Base-by-base conservation (phyloP, 768 basidiomycete genomes). In the Pleurotus ostreatus region DNA sequence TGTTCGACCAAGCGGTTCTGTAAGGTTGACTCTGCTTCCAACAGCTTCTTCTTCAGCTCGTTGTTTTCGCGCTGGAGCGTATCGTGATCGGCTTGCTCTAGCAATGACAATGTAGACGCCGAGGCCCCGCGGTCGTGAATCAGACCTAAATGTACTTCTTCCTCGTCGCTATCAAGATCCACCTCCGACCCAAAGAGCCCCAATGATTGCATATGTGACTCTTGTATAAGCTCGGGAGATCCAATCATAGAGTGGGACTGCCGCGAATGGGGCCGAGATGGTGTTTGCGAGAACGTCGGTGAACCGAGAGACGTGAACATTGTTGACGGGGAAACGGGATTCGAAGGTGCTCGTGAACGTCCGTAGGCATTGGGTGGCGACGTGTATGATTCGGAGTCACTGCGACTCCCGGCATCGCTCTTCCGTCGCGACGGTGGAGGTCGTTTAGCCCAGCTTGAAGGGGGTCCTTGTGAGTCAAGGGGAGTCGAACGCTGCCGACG, bases 371-470 rank as follows among this genome's bases (percentile, higher is more conserved):
- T 57, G 7, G 52, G 55, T 37, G 54, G 44, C 22, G 25, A 59
- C 34, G 53, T 39, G 61, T 80, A 49, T 43, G 89, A 90, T 77
- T 93, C 91, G 2, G 85, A 84, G 61, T 93, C 91, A 62, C 90
- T 92, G 25, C 78, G 72, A 58, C 78, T 79, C n/a, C 86, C 86
- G 8, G 87, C 88, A 61, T 89, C 81, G 58, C 90, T 92, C 71
- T 79, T 88, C 53, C 89, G 74, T 54, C 91, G 77, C 46, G 78
- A 71, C 5, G 86, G 84, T 12, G 89, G 88, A 13, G 75, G 71
- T 3, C 88, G 81, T 59, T 82, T 85, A 25, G 79, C 65, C 86
- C 89, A 92, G 61, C 87, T 91, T 2, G 90, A 90, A 0, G 91
- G 91, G 1, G 87, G 82, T 78, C 16, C 91, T 80, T 65, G 90